A percentile compares a stretch with the other conserved stretches of the same genome.
These are phyloP conservation scores for Trichoderma breve DNA, from an alignment of 2,329 filamentous ascomycete species.

Conservation along the genomic window DNA sequence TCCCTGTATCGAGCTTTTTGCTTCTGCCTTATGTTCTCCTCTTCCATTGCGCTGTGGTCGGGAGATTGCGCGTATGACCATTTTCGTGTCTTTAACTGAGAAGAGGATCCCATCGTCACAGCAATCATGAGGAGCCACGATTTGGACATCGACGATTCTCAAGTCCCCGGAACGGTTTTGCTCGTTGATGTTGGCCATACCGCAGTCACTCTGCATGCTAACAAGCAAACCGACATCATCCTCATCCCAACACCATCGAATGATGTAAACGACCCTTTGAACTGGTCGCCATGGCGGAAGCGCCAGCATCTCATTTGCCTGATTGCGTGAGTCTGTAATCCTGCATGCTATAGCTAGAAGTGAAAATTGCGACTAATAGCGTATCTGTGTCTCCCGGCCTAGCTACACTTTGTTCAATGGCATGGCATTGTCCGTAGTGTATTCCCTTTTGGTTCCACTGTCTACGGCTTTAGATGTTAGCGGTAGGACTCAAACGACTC, in stretches of 20 bases:
- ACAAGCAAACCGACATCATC: constrained; percentile 42
- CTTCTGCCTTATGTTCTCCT: background rate
- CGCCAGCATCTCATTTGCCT: constrained; percentile 29
- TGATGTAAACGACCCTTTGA: constrained; percentile 54
- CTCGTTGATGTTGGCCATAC: constrained; percentile 40
- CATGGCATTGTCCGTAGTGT: constrained; percentile 40
- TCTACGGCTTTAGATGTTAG: constrained; percentile 34
- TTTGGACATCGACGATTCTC: constrained; percentile 15
- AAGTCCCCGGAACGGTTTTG: constrained; percentile 41
- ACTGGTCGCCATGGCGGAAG: constrained; percentile 41
- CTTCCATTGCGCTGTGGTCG: background rate
- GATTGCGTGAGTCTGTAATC: constrained; percentile 29
- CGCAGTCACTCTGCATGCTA: constrained; percentile 33
- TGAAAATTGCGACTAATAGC: background rate
- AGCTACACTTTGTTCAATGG: constrained; percentile 41
- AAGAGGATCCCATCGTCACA: background rate
- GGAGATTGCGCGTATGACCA: background rate
- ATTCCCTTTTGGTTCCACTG: constrained; percentile 40
- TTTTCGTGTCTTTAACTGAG: background rate
- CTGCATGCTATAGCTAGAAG: background rate
- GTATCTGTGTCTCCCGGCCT: background rate
- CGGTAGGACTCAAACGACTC: background rate
- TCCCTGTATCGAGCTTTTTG: background rate
- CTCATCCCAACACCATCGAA: constrained; percentile 49
- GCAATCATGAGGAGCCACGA: background rate